A percentile compares a stretch with the other conserved stretches of the same genome.
phyloP scores from a whole-genome alignment of 352 stramenopile species.

The Phytophthora boehmeriae region DNA sequence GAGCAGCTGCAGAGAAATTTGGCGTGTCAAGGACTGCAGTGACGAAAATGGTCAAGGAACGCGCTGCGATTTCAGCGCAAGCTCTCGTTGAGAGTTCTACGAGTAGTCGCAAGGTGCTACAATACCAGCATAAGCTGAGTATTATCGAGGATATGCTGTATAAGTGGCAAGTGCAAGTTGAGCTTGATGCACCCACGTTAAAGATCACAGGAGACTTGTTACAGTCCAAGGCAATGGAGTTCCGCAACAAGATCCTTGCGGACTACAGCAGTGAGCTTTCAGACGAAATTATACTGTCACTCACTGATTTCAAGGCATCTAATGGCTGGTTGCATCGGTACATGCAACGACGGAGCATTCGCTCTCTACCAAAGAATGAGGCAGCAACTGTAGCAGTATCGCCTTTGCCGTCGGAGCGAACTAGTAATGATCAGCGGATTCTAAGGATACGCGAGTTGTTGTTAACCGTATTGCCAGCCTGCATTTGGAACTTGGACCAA shows the following conservation, averaged over 20 bases:
- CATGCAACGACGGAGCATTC: conserved; percentile 74
- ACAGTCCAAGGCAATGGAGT: conserved; percentile 82
- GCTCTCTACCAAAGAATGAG: conserved; percentile 57
- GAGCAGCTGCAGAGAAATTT: conserved; percentile 78
- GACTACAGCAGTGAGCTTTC: conserved; percentile 73
- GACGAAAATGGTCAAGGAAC: conserved; percentile 90
- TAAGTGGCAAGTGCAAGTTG: conserved; percentile 85
- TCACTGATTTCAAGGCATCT: conserved; percentile 85
- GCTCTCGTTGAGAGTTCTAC: conserved; percentile 65
- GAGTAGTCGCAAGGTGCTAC: conserved; percentile 79
- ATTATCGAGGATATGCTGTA: conserved; percentile 89
- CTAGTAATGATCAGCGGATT: conserved; percentile 48
- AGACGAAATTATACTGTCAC: conserved; percentile 76
- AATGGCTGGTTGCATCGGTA: conserved; percentile 86
- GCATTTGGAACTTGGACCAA: conserved; percentile 81
- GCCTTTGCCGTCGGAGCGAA: conserved; percentile 9
- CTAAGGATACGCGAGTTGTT: conserved; percentile 59
- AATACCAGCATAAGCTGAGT: conserved; percentile 85
- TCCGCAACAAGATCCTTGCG: conserved; percentile 79
- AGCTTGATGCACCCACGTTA: conserved; percentile 62
- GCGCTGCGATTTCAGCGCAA: conserved; percentile 71
- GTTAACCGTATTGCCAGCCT: conserved; percentile 48
- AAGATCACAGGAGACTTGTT: conserved; percentile 82
- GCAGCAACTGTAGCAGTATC: conserved; percentile 8
- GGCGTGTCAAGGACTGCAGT: conserved; percentile 81